phyloP scores from a whole-genome alignment of 148 eudicot species.

The Chenopodium album region DNA sequence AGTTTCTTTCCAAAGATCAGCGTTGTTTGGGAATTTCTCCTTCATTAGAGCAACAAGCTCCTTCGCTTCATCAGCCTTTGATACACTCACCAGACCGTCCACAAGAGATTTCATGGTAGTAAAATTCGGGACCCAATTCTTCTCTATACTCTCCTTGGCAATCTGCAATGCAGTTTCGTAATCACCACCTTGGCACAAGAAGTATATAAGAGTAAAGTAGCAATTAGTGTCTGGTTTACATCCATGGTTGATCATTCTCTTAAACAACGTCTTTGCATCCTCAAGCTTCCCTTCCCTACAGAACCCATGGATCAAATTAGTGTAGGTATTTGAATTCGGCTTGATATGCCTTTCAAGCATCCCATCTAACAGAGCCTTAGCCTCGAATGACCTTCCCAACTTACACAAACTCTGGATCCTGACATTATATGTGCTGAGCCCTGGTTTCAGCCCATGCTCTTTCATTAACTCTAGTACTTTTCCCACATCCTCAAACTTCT shows the following conservation, averaged over 20 bases:
- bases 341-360: constrained; percentile 52
- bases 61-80: constrained; percentile 68
- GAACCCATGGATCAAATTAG: constrained; percentile 68
- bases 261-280: constrained; percentile 63
- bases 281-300: constrained; percentile 71
- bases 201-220: constrained; percentile 67
- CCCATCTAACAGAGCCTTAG: constrained; percentile 75
- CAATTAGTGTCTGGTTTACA: constrained; percentile 49
- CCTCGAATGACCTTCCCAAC: constrained; percentile 62
- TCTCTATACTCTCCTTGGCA: constrained; percentile 56
- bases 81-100: constrained; percentile 62
- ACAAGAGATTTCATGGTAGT: constrained; percentile 72
- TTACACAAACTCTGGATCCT: constrained; percentile 83
- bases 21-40: constrained; percentile 54
- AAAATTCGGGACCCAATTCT: constrained; percentile 74
- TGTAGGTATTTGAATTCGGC: constrained; percentile 54
- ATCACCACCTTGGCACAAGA: constrained; percentile 59
- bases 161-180: constrained; percentile 58
- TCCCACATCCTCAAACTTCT: constrained; percentile 75
- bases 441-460: constrained; percentile 38
- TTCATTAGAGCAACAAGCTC: constrained; percentile 60
- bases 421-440: constrained; percentile 51
- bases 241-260: constrained; percentile 46
- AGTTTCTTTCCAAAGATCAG: constrained; percentile 65
- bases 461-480: constrained; percentile 64